Conservation (phyloP, 306 rosid species). For the Adenanthera pavonina region DNA sequence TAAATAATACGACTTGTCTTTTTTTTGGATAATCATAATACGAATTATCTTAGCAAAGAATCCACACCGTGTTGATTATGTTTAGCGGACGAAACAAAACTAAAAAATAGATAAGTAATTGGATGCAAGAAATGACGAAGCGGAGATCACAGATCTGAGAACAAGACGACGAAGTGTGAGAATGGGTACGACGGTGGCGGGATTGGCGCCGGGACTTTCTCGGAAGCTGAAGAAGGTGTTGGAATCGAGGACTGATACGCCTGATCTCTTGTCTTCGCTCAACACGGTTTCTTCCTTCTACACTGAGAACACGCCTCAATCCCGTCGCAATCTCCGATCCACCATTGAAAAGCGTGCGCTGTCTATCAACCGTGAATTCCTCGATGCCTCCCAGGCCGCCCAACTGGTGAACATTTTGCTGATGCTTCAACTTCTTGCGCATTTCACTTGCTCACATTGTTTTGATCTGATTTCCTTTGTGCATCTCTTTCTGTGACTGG, state of each 20-base stretch:
- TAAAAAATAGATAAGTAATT: too few relatives aligned
- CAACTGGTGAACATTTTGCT: constrained; percentile 48
- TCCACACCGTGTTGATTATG: too few relatives aligned
- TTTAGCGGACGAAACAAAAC: too few relatives aligned
- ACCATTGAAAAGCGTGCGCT: constrained; percentile 88
- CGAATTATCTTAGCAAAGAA: too few relatives aligned
- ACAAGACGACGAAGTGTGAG: constrained; percentile 28
- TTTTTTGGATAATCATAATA: too few relatives aligned
- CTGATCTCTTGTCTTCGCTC: constrained; percentile 82
- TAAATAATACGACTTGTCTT: too few relatives aligned
- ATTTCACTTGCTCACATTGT: constrained; percentile 19
- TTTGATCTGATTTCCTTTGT: constrained; percentile 29
- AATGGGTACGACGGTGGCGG: constrained; percentile 69
- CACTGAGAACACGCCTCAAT: constrained; percentile 80
- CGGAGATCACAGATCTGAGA: constrained; percentile 44
- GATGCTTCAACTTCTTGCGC: neutral
- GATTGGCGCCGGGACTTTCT: constrained; percentile 89
- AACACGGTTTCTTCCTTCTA: constrained; percentile 87
- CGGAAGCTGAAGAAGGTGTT: constrained; percentile 97
- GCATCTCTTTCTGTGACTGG: constrained; percentile 12
- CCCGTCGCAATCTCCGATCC: constrained; percentile 92
- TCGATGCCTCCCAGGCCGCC: constrained; percentile 72
- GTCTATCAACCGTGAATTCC: constrained; percentile 76
- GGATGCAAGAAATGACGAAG: neutral
- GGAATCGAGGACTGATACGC: constrained; percentile 84